Conservation (phyloP, 2,329 filamentous ascomycete genomes). For the Colletotrichum incanum region DNA sequence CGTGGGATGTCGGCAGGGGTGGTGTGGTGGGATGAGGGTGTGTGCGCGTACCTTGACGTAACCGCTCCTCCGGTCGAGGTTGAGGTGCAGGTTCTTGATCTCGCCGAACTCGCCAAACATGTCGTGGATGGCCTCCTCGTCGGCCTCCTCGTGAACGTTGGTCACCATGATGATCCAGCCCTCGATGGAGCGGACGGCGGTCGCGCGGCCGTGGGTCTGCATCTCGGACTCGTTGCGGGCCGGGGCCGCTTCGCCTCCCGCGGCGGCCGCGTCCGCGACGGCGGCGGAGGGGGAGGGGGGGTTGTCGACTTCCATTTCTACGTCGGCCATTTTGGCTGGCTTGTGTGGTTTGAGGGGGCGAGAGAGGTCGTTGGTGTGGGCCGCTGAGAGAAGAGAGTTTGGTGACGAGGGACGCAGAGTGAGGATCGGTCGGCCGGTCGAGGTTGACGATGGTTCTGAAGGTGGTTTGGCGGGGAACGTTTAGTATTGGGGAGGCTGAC, state of each 20-base stretch:
- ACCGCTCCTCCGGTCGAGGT: constrained; percentile 85
- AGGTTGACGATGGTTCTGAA: constrained; percentile 11
- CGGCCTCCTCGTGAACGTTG: constrained; percentile 90
- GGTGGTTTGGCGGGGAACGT: constrained; percentile 17
- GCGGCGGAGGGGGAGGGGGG: constrained; percentile 48
- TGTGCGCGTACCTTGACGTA: constrained; percentile 80
- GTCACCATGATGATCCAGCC: constrained; percentile 92
- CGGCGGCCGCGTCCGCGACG: constrained; percentile 45
- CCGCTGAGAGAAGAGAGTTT: no score
- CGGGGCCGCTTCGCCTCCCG: constrained; percentile 54
- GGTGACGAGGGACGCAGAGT: background rate
- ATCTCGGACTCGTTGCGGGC: constrained; percentile 73
- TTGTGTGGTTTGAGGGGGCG: background rate
- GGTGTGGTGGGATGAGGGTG: background rate
- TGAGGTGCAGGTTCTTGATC: constrained; percentile 89
- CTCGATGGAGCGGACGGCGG: constrained; percentile 88
- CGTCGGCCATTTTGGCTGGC: constrained; percentile 64
- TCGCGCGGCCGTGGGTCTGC: constrained; percentile 81
- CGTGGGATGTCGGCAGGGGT: no score
- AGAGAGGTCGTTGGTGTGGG: background rate
- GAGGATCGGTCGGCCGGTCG: constrained; percentile 12
- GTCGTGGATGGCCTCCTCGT: constrained; percentile 86
- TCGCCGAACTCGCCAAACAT: constrained; percentile 88
- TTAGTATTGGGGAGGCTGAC: constrained; percentile 27
- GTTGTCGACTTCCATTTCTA: constrained; percentile 74